Evolutionary conservation across 192 early-diverging fungal genomes (phyloP).

Genomic region (Rhizophagus clarus): DNA sequence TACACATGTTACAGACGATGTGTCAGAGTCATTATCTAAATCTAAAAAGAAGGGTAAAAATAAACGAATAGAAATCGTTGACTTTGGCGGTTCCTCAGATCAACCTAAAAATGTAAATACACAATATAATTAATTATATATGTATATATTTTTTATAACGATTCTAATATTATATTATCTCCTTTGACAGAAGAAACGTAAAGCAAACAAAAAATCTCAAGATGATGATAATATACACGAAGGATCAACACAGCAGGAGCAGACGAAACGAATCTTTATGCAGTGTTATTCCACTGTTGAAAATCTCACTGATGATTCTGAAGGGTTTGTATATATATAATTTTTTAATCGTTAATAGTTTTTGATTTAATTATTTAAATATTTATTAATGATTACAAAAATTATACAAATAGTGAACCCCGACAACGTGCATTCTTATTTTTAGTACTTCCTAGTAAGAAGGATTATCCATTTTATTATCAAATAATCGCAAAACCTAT

Average conservation of each 20-base stretch:
- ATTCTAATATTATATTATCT: neutral
- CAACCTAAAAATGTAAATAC: conserved; percentile 2
- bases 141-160: neutral
- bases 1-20: conserved; percentile 37
- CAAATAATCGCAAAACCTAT: conserved; percentile 86
- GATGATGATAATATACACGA: conserved; percentile 50
- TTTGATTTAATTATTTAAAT: neutral
- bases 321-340: conserved; percentile 38
- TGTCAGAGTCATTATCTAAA: conserved; percentile 24
- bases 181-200: conserved; percentile 36
- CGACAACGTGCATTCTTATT: conserved; percentile 79
- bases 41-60: conserved; percentile 27
- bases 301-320: conserved; percentile 50
- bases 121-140: no score
- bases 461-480: conserved; percentile 89
- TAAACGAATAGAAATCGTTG: neutral
- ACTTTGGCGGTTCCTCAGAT: neutral
- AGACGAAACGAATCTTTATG: conserved; percentile 62
- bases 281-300: conserved; percentile 65
- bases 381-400: neutral
- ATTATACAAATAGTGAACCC: conserved; percentile 22
- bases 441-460: conserved; percentile 68
- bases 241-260: conserved; percentile 46
- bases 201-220: conserved; percentile 25
- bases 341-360: neutral